Conservation (phyloP, 805 yeast genomes). For the Candida awuae region DNA sequence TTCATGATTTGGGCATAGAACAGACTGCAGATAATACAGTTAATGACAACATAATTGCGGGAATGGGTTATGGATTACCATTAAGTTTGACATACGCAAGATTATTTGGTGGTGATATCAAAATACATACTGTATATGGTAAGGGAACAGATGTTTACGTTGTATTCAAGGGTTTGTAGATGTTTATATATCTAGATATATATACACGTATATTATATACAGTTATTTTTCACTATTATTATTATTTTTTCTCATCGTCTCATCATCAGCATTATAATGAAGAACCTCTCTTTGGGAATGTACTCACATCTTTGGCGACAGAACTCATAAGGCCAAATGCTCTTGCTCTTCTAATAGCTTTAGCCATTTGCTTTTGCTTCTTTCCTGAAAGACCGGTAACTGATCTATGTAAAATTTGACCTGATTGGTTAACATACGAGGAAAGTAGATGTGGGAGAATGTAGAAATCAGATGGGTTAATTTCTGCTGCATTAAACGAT, state of each 20-base stretch:
- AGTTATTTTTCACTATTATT: not conserved
- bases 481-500: slow-evolving; percentile 33
- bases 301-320: slow-evolving; percentile 55
- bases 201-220: slow-evolving; percentile 5
- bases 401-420: slow-evolving; percentile 67
- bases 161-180: slow-evolving; percentile 31
- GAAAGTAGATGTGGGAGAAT: slow-evolving; percentile 65
- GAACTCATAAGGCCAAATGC: slow-evolving; percentile 72
- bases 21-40: slow-evolving; percentile 12
- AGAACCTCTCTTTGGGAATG: slow-evolving; percentile 27
- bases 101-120: slow-evolving; percentile 62
- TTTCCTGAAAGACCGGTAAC: slow-evolving; percentile 57
- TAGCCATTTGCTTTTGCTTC: slow-evolving; percentile 65
- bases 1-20: slow-evolving; percentile 51
- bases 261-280: slow-evolving; percentile 20
- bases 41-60: slow-evolving; percentile 55
- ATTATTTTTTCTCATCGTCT: no score
- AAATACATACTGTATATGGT: slow-evolving; percentile 64
- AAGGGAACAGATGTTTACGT: slow-evolving; percentile 75
- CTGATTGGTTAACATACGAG: slow-evolving; percentile 58
- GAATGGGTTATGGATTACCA: slow-evolving; percentile 95
- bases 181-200: slow-evolving; percentile 4
- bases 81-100: slow-evolving; percentile 68
- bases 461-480: slow-evolving; percentile 65
- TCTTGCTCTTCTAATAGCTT: slow-evolving; percentile 74